Conservation (phyloP, 2,329 filamentous ascomycete species). For the Colletotrichum paranaense region DNA sequence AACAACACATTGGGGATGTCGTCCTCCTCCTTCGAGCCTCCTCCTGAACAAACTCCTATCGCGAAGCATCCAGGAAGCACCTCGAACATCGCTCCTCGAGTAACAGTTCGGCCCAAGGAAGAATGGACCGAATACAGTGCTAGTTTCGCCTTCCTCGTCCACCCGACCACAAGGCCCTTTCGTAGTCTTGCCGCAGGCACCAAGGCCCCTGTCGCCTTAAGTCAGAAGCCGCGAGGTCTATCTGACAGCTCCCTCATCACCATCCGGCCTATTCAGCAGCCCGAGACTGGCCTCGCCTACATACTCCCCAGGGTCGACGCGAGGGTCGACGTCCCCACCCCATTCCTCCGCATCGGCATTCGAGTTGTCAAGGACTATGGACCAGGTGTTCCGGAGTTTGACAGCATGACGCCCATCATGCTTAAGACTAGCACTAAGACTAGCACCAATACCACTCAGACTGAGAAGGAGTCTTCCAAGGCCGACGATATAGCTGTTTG, state of each 20-base stretch:
- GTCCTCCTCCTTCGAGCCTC: no score
- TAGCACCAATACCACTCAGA: not conserved
- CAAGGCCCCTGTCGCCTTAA: not conserved
- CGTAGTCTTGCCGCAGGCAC: not conserved
- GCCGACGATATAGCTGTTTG: not conserved
- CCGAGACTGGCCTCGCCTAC: not conserved
- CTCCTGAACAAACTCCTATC: not conserved
- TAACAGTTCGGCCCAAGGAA: not conserved
- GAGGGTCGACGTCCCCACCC: not conserved
- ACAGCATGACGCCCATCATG: not conserved
- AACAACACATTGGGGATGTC: not conserved
- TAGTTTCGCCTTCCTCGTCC: not conserved
- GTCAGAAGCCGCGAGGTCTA: not conserved
- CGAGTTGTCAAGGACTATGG: not conserved
- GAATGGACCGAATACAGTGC: not conserved
- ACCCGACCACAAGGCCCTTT: not conserved
- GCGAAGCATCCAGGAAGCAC: not conserved
- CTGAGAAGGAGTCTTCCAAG: not conserved
- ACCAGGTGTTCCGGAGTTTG: not conserved
- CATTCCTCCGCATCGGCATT: not conserved
- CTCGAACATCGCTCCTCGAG: not conserved
- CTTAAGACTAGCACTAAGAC: not conserved
- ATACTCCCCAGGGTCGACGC: not conserved
- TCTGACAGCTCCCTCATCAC: not conserved
- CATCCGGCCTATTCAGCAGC: not conserved